Percentiles rank a stretch among this genome's conserved stretches.
Evolutionary conservation across 306 rosid genomes (phyloP).

Genomic region (Clitoria ternatea): DNA sequence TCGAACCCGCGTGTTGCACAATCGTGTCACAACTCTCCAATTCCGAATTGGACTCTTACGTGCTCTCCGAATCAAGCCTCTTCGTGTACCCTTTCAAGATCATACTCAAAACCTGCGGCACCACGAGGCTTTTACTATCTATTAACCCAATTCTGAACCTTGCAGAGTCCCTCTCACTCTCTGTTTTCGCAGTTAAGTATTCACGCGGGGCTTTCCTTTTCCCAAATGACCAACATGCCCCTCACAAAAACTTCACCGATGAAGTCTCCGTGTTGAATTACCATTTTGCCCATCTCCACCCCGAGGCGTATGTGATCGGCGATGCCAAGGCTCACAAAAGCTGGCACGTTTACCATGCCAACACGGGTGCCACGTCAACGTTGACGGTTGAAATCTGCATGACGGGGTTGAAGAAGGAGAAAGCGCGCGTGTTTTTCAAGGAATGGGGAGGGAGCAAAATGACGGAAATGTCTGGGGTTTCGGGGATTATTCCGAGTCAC

Average conservation of each 20-base stretch:
- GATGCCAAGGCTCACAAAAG: constrained; percentile 38
- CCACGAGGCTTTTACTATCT: constrained; percentile 51
- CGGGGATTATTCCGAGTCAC: constrained; percentile 38
- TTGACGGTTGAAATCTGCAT: constrained; percentile 48
- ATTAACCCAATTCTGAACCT: constrained; percentile 38
- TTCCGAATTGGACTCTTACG: constrained; percentile 55
- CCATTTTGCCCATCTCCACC: constrained; percentile 32
- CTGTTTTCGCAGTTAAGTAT: constrained; percentile 38
- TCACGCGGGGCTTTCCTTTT: constrained; percentile 59
- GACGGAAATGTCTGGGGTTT: constrained; percentile 47
- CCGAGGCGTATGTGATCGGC: constrained; percentile 43
- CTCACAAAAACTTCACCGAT: constrained; percentile 48
- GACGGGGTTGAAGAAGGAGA: constrained; percentile 47
- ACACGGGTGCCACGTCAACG: neutral
- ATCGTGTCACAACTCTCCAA: constrained; percentile 46
- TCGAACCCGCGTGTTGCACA: constrained; percentile 56
- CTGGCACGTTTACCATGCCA: constrained; percentile 59
- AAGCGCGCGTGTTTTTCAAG: constrained; percentile 51
- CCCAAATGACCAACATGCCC: constrained; percentile 52
- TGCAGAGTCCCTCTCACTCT: constrained; percentile 37
- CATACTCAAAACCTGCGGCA: constrained; percentile 60
- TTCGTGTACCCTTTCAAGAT: constrained; percentile 44
- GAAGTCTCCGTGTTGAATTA: constrained; percentile 42
- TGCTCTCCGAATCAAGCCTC: constrained; percentile 66
- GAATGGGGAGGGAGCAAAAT: constrained; percentile 30